phyloP scores from a whole-genome alignment of 306 rosid species.

The Trichosanthes truncata region DNA sequence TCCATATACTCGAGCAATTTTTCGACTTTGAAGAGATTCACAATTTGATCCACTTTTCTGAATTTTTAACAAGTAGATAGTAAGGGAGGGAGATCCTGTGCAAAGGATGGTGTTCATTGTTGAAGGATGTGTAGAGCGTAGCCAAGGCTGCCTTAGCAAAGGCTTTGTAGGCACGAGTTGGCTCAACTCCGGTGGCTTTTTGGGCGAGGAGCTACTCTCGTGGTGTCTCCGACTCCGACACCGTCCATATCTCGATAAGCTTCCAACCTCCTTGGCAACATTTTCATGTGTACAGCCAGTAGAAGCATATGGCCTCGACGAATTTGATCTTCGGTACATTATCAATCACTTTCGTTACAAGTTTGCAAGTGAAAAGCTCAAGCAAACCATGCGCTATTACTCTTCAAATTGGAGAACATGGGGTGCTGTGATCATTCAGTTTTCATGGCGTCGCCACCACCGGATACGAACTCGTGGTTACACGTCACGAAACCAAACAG shows the following conservation, averaged over 20 bases:
- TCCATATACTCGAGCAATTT: background rate
- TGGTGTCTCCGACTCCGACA: slow-evolving; percentile 74
- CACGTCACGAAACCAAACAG: slow-evolving; percentile 28
- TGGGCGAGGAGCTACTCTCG: slow-evolving; percentile 83
- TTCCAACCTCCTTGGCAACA: slow-evolving; percentile 78
- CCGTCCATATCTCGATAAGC: slow-evolving; percentile 57
- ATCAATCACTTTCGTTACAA: slow-evolving; percentile 83
- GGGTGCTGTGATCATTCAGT: slow-evolving; percentile 81
- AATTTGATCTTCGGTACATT: slow-evolving; percentile 49
- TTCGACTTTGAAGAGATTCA: background rate
- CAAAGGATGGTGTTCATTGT: slow-evolving; percentile 72
- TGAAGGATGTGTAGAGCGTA: slow-evolving; percentile 57
- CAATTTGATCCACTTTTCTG: background rate
- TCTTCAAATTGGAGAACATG: slow-evolving; percentile 97
- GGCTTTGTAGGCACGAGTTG: slow-evolving; percentile 72
- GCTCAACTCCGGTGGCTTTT: slow-evolving; percentile 74
- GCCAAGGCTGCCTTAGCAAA: slow-evolving; percentile 59
- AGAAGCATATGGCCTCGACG: slow-evolving; percentile 75
- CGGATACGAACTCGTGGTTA: slow-evolving; percentile 73
- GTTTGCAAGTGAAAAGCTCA: slow-evolving; percentile 74
- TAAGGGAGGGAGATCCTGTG: slow-evolving; percentile 94
- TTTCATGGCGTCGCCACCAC: slow-evolving; percentile 67
- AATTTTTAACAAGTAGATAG: slow-evolving; percentile 35
- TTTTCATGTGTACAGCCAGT: slow-evolving; percentile 58
- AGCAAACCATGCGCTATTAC: slow-evolving; percentile 79